A percentile compares a stretch with the other conserved stretches of the same genome.
These are phyloP conservation scores for Fagus sylvatica DNA, from an alignment of 306 rosid genomes.

Conservation along the genomic window DNA sequence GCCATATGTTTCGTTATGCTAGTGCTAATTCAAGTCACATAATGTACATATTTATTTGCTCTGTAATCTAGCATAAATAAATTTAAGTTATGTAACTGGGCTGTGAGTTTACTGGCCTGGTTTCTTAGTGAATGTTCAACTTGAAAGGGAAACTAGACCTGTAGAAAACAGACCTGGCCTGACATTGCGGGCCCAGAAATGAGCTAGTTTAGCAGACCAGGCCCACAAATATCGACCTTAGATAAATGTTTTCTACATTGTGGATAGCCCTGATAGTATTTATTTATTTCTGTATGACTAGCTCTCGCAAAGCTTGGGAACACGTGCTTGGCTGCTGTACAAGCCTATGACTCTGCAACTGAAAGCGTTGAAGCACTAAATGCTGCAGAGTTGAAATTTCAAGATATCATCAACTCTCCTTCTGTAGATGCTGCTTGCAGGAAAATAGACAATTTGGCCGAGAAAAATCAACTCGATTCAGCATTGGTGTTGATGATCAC, in stretches of 20 bases:
- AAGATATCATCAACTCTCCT: constrained; percentile 88
- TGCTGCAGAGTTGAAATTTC: constrained; percentile 86
- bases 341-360: constrained; percentile 74
- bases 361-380: constrained; percentile 79
- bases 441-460: constrained; percentile 92
- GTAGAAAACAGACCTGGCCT: neutral
- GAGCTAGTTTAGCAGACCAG: constrained; percentile 7
- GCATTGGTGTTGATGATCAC: constrained; percentile 91
- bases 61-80: neutral
- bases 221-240: constrained; percentile 2
- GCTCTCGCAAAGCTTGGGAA: constrained; percentile 76
- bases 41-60: neutral
- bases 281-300: constrained; percentile 24
- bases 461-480: constrained; percentile 81
- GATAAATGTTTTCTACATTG: neutral
- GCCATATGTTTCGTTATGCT: neutral
- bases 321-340: constrained; percentile 80
- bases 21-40: neutral
- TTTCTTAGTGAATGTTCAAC: neutral
- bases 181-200: constrained; percentile 3
- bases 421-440: constrained; percentile 83
- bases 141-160: neutral
- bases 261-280: constrained; percentile 6
- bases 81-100: neutral
- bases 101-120: neutral